Base-by-base conservation (phyloP, 768 basidiomycete genomes). In the Podaxis carcinomalis region DNA sequence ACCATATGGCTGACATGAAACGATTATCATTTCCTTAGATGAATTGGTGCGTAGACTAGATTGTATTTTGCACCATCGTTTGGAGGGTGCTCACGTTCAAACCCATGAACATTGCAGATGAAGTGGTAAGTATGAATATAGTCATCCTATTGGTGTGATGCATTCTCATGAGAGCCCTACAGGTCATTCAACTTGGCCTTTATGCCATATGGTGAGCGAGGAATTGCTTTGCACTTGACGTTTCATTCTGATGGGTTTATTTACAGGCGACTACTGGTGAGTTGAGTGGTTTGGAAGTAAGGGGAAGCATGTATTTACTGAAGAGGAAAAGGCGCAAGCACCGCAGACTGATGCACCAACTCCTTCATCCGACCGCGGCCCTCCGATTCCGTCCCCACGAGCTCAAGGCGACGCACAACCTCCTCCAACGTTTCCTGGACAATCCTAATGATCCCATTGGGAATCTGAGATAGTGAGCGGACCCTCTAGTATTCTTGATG, bases 311-410 rank as follows among this genome's bases (percentile, higher is more conserved):
- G 40, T 57, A 10, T 27, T 32, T n/a, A 47, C 28, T 19, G n/a
- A 44, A 35, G 27, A 19, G 42, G 6, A 44, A n/a, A 16, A 78
- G 77, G 77, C 70, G 73, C 21, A 61, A 63, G 25, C 69, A 72
- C 61, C 70, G 77, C 16, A 65, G 70, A 10, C 35, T 71, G 7
- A 68, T 76, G 61, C 71, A 72, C 32, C 67, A 71, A 46, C 66
- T 73, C 46, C 72, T 77, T 47, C 68, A 74, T 54, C 66, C 67
- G 1, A 65, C 62, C 14, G 69, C 70, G 1, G 64, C 65, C 6
- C 55, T 58, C 9, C 64, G 64, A 27, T 76, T 72, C 56, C 67
- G 67, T 32, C 63, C 69, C 11, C 63, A 63, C 25, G 64, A 70
- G 58, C 32, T 69, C 14, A 68, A 68, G 44, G 71, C 70, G 7